Base-by-base conservation (phyloP, 202 grass and related monocot species). In the Schoenoplectus triqueter region DNA sequence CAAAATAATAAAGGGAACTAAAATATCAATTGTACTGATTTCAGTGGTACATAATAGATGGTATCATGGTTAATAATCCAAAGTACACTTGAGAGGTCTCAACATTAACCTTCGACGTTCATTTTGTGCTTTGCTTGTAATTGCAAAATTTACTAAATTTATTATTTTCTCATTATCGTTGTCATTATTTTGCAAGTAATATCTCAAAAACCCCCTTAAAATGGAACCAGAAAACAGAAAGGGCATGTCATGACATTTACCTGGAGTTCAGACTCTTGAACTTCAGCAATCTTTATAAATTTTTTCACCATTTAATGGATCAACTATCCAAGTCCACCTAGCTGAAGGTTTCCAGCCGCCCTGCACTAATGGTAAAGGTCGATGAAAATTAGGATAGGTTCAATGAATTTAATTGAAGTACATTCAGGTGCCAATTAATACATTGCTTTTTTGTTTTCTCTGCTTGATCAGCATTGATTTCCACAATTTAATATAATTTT, bases 231-330 rank as follows among this genome's bases (percentile, higher is more conserved):
- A 47, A 18, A 80, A 39, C 7, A 19, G 7, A 2, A 7, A 82
- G 13, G 4, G 7, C 20, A 82, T 51, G 18, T 46, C 47, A 82
- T 42, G 5, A 62, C 82, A 65, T 14, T 20, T 92, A 91, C 93
- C 93, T 92, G 86, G 60, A 95, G 87, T 88, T 98, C 96, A 21
- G 86, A 42, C 84, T 91, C 93, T 68, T 90, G 83, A 86, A 95
- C 80, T 85, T 98, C 93, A 59, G 87, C 87, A 87, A 98, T 77
- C 82, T 92, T 94, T 64, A 94, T 95, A 83, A 98, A 95, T 0
- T 45, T 89, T 88, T 11, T 92, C 91, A 55, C 96, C 93, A 83
- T 98, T 98, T 72, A 98, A 60, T 47, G 96, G 93, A 90, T 98
- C 96, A 72, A 88, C 80, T 79, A 98, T 6, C 90, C 90, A 94